These are phyloP conservation scores for Phragmites australis DNA, from an alignment of 176 grass and related monocot species.

Conservation along the genomic window DNA sequence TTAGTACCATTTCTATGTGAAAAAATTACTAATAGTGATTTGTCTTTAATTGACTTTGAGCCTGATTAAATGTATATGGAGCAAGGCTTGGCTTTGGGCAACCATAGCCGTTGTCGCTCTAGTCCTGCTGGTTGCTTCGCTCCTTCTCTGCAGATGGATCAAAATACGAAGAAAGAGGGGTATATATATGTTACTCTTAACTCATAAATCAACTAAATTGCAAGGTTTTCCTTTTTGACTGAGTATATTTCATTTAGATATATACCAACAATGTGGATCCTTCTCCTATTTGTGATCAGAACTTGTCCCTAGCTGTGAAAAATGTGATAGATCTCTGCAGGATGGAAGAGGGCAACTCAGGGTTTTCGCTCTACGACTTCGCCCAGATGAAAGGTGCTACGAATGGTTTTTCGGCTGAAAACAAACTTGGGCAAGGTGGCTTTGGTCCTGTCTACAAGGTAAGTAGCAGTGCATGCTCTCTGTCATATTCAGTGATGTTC, in stretches of 20 bases:
- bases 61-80: slow-evolving; percentile 1
- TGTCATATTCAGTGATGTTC: background rate
- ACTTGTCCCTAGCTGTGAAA: slow-evolving; percentile 30
- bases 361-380: slow-evolving; percentile 46
- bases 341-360: slow-evolving; percentile 36
- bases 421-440: slow-evolving; percentile 78
- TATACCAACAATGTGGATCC: no score
- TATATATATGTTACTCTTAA: background rate
- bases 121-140: slow-evolving; percentile 13
- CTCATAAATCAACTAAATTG: background rate
- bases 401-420: slow-evolving; percentile 45
- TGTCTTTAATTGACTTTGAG: background rate
- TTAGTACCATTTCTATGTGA: no score
- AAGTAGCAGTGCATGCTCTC: background rate
- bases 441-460: slow-evolving; percentile 86
- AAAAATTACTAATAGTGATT: no score
- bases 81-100: slow-evolving; percentile 29
- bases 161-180: slow-evolving; percentile 36
- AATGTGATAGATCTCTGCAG: slow-evolving; percentile 31
- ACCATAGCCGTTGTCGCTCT: slow-evolving; percentile 9
- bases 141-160: slow-evolving; percentile 37
- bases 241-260: background rate
- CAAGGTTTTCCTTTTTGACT: background rate
- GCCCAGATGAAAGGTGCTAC: slow-evolving; percentile 47
- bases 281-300: slow-evolving; percentile 31